Conservation (phyloP, 169 alveolate genomes). For the Plasmodium chabaudi region DNA sequence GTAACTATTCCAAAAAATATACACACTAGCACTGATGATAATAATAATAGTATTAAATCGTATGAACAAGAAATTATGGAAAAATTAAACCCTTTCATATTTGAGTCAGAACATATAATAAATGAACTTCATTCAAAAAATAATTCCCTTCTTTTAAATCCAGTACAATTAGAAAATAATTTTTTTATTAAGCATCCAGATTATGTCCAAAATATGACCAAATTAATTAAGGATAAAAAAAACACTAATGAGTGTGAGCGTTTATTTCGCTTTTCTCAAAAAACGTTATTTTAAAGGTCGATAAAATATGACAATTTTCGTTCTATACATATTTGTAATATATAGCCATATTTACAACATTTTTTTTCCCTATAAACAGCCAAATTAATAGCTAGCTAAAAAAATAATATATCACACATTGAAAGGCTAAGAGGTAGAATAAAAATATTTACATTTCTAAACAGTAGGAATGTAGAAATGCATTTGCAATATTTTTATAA, state of each 20-base stretch:
- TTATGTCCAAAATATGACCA: constrained; percentile 49
- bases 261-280: not conserved
- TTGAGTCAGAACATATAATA: constrained; percentile 44
- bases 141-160: not conserved
- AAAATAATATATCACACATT: too few relatives aligned
- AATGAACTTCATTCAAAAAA: constrained; percentile 41
- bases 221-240: constrained; percentile 11
- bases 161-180: constrained; percentile 32
- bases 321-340: too few relatives aligned
- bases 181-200: constrained; percentile 38
- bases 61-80: constrained; percentile 45
- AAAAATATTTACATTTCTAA: too few relatives aligned
- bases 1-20: not conserved
- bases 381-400: too few relatives aligned
- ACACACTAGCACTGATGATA: not conserved
- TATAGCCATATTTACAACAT: too few relatives aligned
- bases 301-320: not conserved
- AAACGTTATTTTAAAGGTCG: not conserved
- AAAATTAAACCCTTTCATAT: constrained; percentile 48
- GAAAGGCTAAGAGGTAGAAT: too few relatives aligned
- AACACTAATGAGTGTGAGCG: constrained; percentile 33
- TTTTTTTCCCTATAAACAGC: too few relatives aligned
- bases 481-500: too few relatives aligned
- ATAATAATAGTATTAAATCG: not conserved
- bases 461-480: too few relatives aligned